Percentiles rank a stretch among this genome's conserved stretches.
These are phyloP conservation scores for Fomitopsis pulvina DNA, from an alignment of 768 basidiomycete species.

Conservation along the genomic window DNA sequence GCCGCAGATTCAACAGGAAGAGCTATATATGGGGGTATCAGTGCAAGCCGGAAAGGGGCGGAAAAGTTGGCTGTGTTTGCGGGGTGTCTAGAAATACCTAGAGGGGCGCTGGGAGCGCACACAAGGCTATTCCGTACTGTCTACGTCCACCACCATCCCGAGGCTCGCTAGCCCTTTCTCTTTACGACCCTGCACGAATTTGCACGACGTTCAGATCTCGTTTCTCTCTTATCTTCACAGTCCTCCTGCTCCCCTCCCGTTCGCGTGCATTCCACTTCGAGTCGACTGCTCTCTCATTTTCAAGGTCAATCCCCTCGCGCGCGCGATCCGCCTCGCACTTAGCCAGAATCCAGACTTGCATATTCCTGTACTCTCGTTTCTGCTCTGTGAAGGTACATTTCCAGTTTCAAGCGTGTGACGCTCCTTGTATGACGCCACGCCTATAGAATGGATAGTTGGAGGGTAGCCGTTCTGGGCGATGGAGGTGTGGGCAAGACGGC, in stretches of 20 bases:
- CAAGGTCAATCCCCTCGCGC: constrained; percentile 3
- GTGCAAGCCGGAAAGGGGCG: constrained; percentile 9
- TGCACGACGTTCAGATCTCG: constrained; percentile 49
- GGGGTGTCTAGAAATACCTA: constrained; percentile 16
- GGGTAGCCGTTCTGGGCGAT: constrained; percentile 93
- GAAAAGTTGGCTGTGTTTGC: constrained; percentile 13
- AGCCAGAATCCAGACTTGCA: constrained; percentile 15
- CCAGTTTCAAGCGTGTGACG: constrained; percentile 5
- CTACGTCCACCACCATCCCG: constrained; percentile 16
- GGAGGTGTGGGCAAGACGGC: constrained; percentile 98
- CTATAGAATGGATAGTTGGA: constrained; percentile 81
- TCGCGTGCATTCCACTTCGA: constrained; percentile 26
- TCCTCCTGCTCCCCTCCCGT: constrained; percentile 21
- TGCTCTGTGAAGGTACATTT: constrained; percentile 15
- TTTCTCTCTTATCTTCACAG: constrained; percentile 38
- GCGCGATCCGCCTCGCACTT: constrained; percentile 8
- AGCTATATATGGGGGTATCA: neutral
- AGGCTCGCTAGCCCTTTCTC: constrained; percentile 17
- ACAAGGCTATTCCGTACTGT: constrained; percentile 19
- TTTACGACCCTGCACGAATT: constrained; percentile 45
- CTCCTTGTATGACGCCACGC: neutral
- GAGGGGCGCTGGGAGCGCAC: constrained; percentile 13
- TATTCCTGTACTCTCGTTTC: constrained; percentile 17
- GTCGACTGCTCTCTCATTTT: constrained; percentile 23
- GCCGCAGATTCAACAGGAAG: neutral